Evolutionary conservation across 176 grass and related monocot genomes (phyloP).

Genomic region (Aegilops bicornis): DNA sequence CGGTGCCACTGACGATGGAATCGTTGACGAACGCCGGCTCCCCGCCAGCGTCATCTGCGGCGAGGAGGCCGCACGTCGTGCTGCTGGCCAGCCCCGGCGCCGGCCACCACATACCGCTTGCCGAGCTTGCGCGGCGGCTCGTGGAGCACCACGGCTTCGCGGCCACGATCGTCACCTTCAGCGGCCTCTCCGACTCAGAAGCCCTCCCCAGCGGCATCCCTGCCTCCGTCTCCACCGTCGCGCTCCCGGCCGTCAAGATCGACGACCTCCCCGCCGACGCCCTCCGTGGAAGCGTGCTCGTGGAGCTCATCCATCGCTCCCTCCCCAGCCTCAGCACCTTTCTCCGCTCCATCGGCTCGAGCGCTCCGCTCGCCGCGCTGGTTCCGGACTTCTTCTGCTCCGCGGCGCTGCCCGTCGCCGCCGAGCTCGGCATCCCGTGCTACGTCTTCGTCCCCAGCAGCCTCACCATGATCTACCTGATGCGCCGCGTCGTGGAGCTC

Average conservation of each 20-base stretch:
- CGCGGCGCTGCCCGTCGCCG: neutral
- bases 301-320: neutral
- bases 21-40: neutral
- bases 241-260: neutral
- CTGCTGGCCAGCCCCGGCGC: neutral
- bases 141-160: conserved; percentile 5
- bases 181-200: neutral
- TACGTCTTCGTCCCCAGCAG: neutral
- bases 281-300: neutral
- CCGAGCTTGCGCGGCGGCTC: conserved; percentile 6
- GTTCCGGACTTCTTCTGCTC: neutral
- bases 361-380: neutral
- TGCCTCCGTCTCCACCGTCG: neutral
- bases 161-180: neutral
- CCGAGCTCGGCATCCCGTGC: neutral
- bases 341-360: neutral
- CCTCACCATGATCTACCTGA: neutral
- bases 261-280: neutral
- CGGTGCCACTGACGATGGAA: neutral
- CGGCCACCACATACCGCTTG: neutral
- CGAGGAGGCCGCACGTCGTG: neutral
- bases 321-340: neutral
- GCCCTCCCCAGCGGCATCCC: neutral
- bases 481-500: neutral
- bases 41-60: neutral